Base-by-base conservation (phyloP, 1,284 basidiomycete genomes). In the Trichosporon sp. region DNA sequence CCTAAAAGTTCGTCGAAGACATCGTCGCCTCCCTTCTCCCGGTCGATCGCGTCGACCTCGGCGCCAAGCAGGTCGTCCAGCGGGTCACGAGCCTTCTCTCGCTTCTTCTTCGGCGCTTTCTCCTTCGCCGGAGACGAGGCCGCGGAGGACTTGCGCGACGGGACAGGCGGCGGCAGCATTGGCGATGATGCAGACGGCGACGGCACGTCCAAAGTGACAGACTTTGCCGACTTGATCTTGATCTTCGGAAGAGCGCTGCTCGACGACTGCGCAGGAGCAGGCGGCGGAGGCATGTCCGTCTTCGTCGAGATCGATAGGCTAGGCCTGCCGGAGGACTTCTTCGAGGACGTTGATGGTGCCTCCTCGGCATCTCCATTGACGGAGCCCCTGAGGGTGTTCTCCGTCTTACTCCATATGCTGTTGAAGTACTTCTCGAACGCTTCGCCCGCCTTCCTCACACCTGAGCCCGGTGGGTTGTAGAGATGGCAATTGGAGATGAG, bases 401-500 rank as follows among this genome's bases (percentile, higher is more conserved):
- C 75, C 16, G 73, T 77, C 66, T 73, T 74, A 19, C 60, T 49
- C 75, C 74, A 78, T 0, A 29, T 11, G 72, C 73, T 76, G 56
- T 94, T 89, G 73, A 98, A 97, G 71, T 89, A 88, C 1, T 83
- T 83, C 72, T 96, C 91, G 54, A 98, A 82, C 27, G 85, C 83
- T 29, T 89, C 82, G 0, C 92, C 90, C 68, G 91, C 88, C 62
- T 87, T 88, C 70, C 91, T 86, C 8, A 89, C 90, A 66, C 84
- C 89, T 57, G 87, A 89, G 32, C 86, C 88, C 3, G 84, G 81
- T 31, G 83, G 77, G 71, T 98, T 99, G 82, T 95, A 99, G 19
- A 85, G 84, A 76, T 90, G 90, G 40, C 94, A 92, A 74, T 99
- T 99, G 58, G 82, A 77, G 65, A 95, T 86, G 85, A 99, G 91